phyloP scores from a whole-genome alignment of 169 alveolate species.

The Amoebophrya sp. region DNA sequence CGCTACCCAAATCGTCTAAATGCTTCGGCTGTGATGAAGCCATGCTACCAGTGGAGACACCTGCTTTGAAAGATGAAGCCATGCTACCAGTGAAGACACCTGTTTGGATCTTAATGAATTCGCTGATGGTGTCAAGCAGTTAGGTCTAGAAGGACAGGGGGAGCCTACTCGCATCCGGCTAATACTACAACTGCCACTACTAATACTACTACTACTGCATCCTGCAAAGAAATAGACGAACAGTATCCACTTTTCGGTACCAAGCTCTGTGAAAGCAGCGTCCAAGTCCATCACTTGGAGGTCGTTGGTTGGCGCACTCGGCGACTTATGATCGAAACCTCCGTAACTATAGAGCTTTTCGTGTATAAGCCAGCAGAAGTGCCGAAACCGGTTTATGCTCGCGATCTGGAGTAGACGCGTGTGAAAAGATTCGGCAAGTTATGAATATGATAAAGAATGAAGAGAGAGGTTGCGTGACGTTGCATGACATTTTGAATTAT shows the following conservation, averaged over 20 bases:
- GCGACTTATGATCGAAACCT: conserved; percentile 46
- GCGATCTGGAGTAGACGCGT: too few species aligned
- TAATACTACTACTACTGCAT: background rate
- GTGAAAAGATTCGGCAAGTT: too few species aligned
- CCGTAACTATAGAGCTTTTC: conserved; percentile 48
- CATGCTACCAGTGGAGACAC: too few species aligned
- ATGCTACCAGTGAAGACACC: too few species aligned
- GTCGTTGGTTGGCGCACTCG: conserved; percentile 40
- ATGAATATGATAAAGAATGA: too few species aligned
- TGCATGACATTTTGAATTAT: background rate
- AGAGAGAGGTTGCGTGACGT: conserved; percentile 11
- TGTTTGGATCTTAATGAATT: too few species aligned
- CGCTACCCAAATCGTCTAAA: too few species aligned
- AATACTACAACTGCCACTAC: background rate
- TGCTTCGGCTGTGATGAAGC: too few species aligned
- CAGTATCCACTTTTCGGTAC: background rate
- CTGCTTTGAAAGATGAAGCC: too few species aligned
- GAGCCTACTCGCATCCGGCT: too few species aligned
- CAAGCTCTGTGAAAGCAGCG: background rate
- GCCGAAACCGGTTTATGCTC: background rate
- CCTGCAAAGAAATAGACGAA: background rate
- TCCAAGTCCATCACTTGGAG: conserved; percentile 35
- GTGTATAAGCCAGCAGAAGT: background rate
- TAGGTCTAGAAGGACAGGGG: too few species aligned
- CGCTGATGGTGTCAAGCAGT: too few species aligned